A percentile compares a stretch with the other conserved stretches of the same genome.
These are phyloP conservation scores for Cladosporium sp. DNA, from an alignment of 2,329 filamentous ascomycete genomes.

Conservation along the genomic window DNA sequence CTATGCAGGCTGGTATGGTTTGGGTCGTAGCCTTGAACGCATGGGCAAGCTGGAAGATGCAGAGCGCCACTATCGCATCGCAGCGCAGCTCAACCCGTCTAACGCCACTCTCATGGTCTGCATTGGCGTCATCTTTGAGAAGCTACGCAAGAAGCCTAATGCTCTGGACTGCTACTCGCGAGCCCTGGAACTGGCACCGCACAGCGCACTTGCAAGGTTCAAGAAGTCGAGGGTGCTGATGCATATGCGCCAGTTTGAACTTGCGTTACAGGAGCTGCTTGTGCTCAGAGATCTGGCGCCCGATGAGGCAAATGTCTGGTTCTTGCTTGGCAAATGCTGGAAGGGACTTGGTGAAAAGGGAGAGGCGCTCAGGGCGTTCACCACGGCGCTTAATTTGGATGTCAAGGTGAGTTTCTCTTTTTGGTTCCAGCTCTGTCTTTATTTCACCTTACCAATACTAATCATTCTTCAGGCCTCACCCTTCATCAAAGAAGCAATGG, in stretches of 20 bases:
- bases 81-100: constrained; percentile 85
- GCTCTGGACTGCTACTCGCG: constrained; percentile 80
- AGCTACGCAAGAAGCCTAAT: constrained; percentile 75
- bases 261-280: constrained; percentile 78
- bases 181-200: constrained; percentile 78
- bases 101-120: constrained; percentile 92
- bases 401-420: constrained; percentile 69
- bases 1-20: constrained; percentile 97
- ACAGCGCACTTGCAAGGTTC: constrained; percentile 80
- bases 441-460: not conserved
- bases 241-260: constrained; percentile 66
- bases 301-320: constrained; percentile 94
- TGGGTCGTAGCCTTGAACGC: constrained; percentile 65
- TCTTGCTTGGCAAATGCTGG: constrained; percentile 78
- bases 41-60: constrained; percentile 66
- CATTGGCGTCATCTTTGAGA: constrained; percentile 83
- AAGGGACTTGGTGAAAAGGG: constrained; percentile 61
- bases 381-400: constrained; percentile 90
- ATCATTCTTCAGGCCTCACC: constrained; percentile 67
- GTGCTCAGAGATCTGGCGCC: constrained; percentile 89
- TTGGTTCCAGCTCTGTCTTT: not conserved
- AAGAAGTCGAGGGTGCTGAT: constrained; percentile 88
- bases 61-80: constrained; percentile 85
- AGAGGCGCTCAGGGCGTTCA: constrained; percentile 88
- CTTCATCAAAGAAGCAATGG: constrained; percentile 95